Percentiles rank a stretch among this genome's conserved stretches.
Evolutionary conservation across 2,329 filamentous ascomycete genomes (phyloP).

Genomic region (Colletotrichum destructivum): DNA sequence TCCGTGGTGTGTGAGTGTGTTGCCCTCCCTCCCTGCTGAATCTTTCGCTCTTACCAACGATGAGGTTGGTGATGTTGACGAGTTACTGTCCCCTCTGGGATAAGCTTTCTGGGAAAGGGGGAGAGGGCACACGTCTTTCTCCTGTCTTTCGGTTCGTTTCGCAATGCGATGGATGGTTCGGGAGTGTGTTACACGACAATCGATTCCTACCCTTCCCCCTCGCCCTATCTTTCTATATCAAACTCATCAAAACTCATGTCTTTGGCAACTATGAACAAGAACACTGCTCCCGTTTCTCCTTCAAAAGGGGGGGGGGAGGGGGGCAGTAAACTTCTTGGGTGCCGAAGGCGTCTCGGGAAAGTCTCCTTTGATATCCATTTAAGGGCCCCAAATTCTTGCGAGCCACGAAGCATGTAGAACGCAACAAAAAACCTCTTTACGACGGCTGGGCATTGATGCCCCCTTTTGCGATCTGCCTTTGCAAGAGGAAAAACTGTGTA

Average conservation of each 20-base stretch:
- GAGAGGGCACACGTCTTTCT: background rate
- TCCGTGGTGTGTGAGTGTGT: background rate
- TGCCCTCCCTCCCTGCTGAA: background rate
- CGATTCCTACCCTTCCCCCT: too few species aligned
- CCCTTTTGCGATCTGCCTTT: background rate
- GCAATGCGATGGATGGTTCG: background rate
- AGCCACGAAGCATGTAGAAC: background rate
- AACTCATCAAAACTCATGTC: too few species aligned
- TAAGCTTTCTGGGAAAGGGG: background rate
- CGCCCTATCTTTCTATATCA: too few species aligned
- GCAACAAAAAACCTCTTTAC: background rate
- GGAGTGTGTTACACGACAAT: too few species aligned
- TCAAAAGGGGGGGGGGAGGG: too few species aligned
- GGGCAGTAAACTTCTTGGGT: too few species aligned
- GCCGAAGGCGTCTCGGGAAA: too few species aligned
- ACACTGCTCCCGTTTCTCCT: too few species aligned
- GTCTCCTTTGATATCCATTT: too few species aligned
- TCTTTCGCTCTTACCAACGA: background rate
- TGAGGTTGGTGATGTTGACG: too few species aligned
- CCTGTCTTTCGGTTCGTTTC: background rate
- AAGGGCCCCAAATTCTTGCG: too few species aligned
- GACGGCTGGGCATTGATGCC: background rate
- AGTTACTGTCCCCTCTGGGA: background rate
- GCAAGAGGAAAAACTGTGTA: background rate
- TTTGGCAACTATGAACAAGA: too few species aligned